These are phyloP conservation scores for Rhodotorula mucilaginosa DNA, from an alignment of 1,284 basidiomycete genomes.

Conservation along the genomic window DNA sequence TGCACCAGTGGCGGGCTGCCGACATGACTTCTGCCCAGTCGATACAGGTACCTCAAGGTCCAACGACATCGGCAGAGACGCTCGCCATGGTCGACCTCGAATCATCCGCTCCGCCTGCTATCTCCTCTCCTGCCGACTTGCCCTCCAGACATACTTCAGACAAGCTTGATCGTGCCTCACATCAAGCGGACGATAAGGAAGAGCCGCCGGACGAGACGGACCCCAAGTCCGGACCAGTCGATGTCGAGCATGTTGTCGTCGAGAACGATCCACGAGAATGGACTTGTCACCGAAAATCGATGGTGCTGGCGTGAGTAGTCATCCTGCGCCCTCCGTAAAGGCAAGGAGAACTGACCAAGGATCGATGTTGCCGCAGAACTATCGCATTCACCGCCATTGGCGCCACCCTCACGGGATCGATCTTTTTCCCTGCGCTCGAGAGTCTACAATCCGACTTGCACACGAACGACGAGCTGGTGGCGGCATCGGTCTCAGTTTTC, in stretches of 20 bases:
- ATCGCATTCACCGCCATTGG: conserved; percentile 27
- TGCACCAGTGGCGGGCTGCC: too few species aligned
- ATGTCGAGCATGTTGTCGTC: conserved; percentile 68
- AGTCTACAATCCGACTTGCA: conserved; percentile 40
- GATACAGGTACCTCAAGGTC: too few species aligned
- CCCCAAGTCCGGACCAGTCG: conserved; percentile 45
- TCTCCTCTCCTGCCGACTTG: too few species aligned
- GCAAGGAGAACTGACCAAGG: neutral
- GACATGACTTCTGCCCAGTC: too few species aligned
- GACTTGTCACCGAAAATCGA: conserved; percentile 63
- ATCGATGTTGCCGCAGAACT: neutral
- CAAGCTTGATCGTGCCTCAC: too few species aligned
- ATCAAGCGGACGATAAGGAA: neutral
- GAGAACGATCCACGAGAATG: conserved; percentile 74
- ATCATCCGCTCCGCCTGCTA: too few species aligned
- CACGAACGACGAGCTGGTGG: conserved; percentile 62
- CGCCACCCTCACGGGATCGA: conserved; percentile 63
- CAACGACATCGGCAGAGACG: too few species aligned
- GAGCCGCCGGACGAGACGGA: neutral
- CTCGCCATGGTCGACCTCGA: too few species aligned
- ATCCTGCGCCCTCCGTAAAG: too few species aligned
- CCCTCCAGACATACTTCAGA: too few species aligned
- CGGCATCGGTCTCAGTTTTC: conserved; percentile 70
- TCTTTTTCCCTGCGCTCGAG: conserved; percentile 54
- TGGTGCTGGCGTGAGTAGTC: conserved; percentile 51